phyloP scores from a whole-genome alignment of 306 rosid genomes.

The Malus orientalis region DNA sequence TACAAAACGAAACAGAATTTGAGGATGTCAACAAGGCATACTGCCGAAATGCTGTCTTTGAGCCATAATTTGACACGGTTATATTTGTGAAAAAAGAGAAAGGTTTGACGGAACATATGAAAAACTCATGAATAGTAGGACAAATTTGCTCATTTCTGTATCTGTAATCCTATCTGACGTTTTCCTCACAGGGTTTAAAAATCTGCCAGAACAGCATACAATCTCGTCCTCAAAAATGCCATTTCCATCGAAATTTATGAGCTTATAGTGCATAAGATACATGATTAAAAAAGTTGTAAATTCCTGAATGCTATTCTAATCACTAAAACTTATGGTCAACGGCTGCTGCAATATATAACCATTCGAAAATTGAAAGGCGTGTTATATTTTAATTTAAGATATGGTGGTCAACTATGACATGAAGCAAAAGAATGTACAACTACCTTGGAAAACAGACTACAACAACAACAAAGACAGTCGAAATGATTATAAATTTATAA shows the following conservation, averaged over 20 bases:
- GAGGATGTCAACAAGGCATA: slow-evolving; percentile 1
- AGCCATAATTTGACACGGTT: background rate
- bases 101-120: background rate
- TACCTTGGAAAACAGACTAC: background rate
- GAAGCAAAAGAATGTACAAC: background rate
- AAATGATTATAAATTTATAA: background rate
- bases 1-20: slow-evolving; percentile 12
- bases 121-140: background rate
- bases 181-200: background rate
- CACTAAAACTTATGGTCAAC: background rate
- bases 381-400: background rate
- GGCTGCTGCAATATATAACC: background rate
- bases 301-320: background rate
- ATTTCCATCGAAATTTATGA: background rate
- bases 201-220: background rate
- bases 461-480: too few species aligned
- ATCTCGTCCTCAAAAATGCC: background rate
- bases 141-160: background rate
- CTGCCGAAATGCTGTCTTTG: background rate
- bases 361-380: background rate
- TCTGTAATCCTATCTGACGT: background rate
- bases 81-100: too few species aligned
- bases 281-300: background rate
- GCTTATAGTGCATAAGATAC: background rate
- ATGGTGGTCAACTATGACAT: background rate